Evolutionary conservation across 2,329 filamentous ascomycete genomes (phyloP).

Genomic region (Pseudofabraea citricarpa): DNA sequence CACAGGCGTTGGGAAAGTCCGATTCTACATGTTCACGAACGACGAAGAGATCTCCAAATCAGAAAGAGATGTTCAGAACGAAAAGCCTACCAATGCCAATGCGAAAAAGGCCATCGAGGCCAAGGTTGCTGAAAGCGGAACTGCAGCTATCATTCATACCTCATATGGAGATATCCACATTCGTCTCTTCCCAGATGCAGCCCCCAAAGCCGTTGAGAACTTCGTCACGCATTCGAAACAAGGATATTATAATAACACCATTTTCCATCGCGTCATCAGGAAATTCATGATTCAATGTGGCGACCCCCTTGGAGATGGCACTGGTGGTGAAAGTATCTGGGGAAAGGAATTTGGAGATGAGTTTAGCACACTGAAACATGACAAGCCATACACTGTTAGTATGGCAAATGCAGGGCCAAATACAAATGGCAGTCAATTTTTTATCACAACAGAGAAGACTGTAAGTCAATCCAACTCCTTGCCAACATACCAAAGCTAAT

Average conservation of each 20-base stretch:
- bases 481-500: constrained; percentile 11
- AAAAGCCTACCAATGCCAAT: constrained; percentile 70
- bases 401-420: constrained; percentile 98
- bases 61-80: constrained; percentile 88
- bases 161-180: constrained; percentile 92
- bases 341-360: constrained; percentile 91
- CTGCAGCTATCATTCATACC: constrained; percentile 81
- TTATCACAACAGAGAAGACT: constrained; percentile 96
- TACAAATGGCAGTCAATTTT: constrained; percentile 96
- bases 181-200: constrained; percentile 86
- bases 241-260: constrained; percentile 95
- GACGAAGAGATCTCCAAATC: constrained; percentile 78
- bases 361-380: constrained; percentile 84
- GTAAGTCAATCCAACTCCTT: constrained; percentile 40
- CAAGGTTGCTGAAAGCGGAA: constrained; percentile 68
- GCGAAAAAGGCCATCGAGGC: constrained; percentile 48
- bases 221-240: constrained; percentile 87
- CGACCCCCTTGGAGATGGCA: constrained; percentile 83
- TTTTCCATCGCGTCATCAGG: constrained; percentile 94
- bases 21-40: constrained; percentile 98
- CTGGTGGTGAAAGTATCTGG: constrained; percentile 89
- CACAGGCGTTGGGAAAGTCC: constrained; percentile 79
- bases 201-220: constrained; percentile 94
- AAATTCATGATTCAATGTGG: constrained; percentile 97
- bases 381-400: constrained; percentile 92